Base-by-base conservation (phyloP, 495 filamentous ascomycete species). In the Xylaria nigripes region DNA sequence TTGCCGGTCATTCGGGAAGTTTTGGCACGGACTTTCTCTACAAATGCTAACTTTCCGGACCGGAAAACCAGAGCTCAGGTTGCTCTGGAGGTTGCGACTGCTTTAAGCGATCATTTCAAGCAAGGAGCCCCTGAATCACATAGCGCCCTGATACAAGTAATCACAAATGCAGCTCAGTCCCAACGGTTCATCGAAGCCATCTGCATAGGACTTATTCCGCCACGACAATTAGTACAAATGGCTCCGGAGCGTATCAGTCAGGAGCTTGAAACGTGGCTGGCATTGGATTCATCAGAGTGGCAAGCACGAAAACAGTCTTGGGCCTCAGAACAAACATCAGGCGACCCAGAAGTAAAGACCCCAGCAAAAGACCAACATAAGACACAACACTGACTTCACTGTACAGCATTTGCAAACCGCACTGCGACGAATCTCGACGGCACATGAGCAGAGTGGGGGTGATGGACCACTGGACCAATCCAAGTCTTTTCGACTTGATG, bases 401-500 rank as follows among this genome's bases (percentile, higher is more conserved):
- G 1, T 21, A 49, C 30, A 65, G 62, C 59, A 66, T 59, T 45
- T 57, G 1, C 53, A 50, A 18, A 36, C 48, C 22, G 63, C 54
- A 50, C 30, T 58, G 10, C 53, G 18, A 7, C 52, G 56, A 38
- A 50, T 57, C 36, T 46, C 51, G 4, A 38, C 22, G 10, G 52
- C 45, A n/a, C 29, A 56, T 34, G 50, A 43, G 18, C 34, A 50
- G 12, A 15, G 51, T 16, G 44, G 32, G 40, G 40, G 6, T 7
- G 8, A 30, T 29, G 23, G n/a, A 24, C 36, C 38, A 43, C 6
- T 22, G 2, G 53, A 55, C 19, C 46, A 47, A 12, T 48, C 40
- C 16, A 64, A 61, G 45, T 54, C 61, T 30, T 55, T 54, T 32
- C 51, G 56, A 16, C 27, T 64, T 8, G 61, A 64, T 30, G 63